These are phyloP conservation scores for Phaseolus lunatus DNA, from an alignment of 306 rosid species.

Conservation along the genomic window DNA sequence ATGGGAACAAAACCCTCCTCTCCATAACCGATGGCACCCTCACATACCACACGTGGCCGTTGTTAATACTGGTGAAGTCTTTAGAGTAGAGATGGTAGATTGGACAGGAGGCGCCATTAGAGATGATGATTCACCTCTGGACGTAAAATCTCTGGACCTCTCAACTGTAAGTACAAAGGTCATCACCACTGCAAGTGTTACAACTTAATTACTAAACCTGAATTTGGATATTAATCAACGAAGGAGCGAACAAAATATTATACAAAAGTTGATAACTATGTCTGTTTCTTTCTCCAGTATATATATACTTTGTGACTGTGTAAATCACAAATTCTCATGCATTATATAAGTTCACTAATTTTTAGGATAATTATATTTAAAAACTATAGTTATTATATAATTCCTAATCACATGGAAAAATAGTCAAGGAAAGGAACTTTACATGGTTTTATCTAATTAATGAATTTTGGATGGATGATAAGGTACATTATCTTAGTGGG, in stretches of 20 bases:
- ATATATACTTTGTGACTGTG: too few relatives aligned
- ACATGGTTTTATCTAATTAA: conserved; percentile 14
- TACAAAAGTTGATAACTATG: background rate
- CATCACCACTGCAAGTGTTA: background rate
- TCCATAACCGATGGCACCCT: conserved; percentile 95
- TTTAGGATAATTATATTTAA: too few relatives aligned
- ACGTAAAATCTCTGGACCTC: conserved; percentile 65
- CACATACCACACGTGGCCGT: conserved; percentile 52
- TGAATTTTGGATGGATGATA: conserved; percentile 18
- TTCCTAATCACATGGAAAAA: too few relatives aligned
- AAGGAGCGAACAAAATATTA: background rate
- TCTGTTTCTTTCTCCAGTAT: background rate
- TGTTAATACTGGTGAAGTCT: conserved; percentile 52
- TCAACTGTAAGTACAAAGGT: conserved; percentile 63
- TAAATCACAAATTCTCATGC: too few relatives aligned
- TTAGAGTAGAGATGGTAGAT: conserved; percentile 82
- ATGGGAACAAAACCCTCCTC: conserved; percentile 75
- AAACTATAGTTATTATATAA: too few relatives aligned
- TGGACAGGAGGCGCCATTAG: conserved; percentile 81
- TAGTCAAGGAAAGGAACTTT: background rate
- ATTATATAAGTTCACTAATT: too few relatives aligned
- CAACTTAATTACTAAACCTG: background rate
- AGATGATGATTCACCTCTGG: conserved; percentile 73
- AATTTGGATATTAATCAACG: background rate
- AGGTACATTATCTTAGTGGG: conserved; percentile 89